phyloP scores from a whole-genome alignment of 2,329 filamentous ascomycete genomes.

The Colletotrichum orchidophilum region DNA sequence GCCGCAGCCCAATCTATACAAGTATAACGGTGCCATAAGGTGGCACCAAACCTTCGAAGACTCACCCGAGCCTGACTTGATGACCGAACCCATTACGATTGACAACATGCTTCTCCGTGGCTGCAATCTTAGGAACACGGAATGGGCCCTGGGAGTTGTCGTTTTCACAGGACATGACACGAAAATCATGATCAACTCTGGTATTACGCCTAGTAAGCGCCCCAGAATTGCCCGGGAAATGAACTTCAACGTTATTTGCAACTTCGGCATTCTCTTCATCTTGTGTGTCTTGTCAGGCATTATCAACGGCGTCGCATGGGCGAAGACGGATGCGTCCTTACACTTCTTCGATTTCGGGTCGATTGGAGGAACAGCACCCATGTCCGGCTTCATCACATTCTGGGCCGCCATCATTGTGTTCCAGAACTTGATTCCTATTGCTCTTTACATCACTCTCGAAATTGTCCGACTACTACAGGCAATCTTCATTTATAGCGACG shows the following conservation, averaged over 20 bases:
- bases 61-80: slow-evolving; percentile 72
- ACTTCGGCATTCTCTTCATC: slow-evolving; percentile 87
- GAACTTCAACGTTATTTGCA: slow-evolving; percentile 98
- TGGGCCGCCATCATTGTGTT: slow-evolving; percentile 95
- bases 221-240: slow-evolving; percentile 90
- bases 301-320: slow-evolving; percentile 86
- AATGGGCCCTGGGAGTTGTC: slow-evolving; percentile 93
- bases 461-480: slow-evolving; percentile 94
- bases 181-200: slow-evolving; percentile 99
- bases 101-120: slow-evolving; percentile 95
- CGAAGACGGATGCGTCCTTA: slow-evolving; percentile 76
- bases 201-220: slow-evolving; percentile 93
- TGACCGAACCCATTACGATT: slow-evolving; percentile 93
- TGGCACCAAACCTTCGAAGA: slow-evolving; percentile 82
- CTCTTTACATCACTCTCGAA: slow-evolving; percentile 96
- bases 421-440: slow-evolving; percentile 98
- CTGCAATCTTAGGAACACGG: slow-evolving; percentile 92
- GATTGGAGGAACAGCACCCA: slow-evolving; percentile 75
- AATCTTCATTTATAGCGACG: slow-evolving; percentile 96
- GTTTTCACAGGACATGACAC: slow-evolving; percentile 95
- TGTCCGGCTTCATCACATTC: slow-evolving; percentile 95
- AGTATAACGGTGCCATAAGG: slow-evolving; percentile 88
- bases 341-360: slow-evolving; percentile 87
- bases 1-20: slow-evolving; percentile 93
- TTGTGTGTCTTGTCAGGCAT: slow-evolving; percentile 92